Base-by-base conservation (phyloP, 164 flowering plant genomes). In the Chloranthus sessilifolius region DNA sequence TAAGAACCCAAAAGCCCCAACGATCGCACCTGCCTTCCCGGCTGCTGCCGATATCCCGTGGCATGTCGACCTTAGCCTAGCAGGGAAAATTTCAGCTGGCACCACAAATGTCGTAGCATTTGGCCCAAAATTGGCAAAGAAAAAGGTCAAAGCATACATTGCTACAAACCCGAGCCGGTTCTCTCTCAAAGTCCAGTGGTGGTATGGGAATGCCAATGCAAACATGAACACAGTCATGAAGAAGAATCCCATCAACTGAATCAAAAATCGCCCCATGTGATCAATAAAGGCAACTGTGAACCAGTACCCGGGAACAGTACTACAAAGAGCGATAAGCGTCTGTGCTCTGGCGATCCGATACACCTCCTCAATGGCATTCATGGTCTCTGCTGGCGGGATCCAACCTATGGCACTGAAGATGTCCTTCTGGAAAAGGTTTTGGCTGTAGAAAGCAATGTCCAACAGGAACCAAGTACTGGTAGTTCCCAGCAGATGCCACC, bases 71-170 rank as follows among this genome's bases (percentile, higher is more conserved):
- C 77, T 39, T 3, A 72, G 56, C 46, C 77, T 65, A 1, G 75
- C 75, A 0, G 75, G 77, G 50, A 72, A 72, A 19, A 72, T 62
- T 59, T 72, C 77, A 0, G 73, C 73, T 1, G 76, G 76, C 1
- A 72, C 76, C 9, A 72, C 63, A 42, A 72, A 68, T 3, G 73
- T 72, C 1, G 76, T 72, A 20, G 63, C 56, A 28, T 72, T 72
- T 11, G 76, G 76, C 5, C 76, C 76, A 17, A 72, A 72, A 47
- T 72, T 72, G 7, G 76, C 64, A 22, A 72, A 72, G 65, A 72
- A 72, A 56, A 72, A 68, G 26, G 73, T 72, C 0, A 68, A 35
- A 0, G 67, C 59, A 31, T 72, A 72, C 70, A 72, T 58, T 1
- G 65, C 16, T 3, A 54, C 63, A n/a, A 59, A 59, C 1, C 51